Evolutionary conservation across 2,329 filamentous ascomycete species (phyloP).

Genomic region (Dactylellina cionopaga): DNA sequence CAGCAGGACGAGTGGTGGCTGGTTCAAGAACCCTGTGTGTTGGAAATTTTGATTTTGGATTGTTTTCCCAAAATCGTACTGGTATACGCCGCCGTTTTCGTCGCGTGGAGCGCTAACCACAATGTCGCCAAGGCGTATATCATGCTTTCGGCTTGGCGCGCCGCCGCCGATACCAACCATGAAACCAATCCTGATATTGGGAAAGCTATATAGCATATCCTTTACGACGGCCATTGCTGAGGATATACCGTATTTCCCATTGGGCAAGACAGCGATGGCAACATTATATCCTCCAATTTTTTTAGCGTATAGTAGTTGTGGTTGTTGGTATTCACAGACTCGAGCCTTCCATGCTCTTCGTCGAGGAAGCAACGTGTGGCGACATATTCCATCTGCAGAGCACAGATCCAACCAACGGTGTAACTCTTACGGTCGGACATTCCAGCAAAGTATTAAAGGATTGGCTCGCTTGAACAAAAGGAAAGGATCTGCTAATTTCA

Average conservation of each 20-base stretch:
- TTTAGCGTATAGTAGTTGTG: constrained; percentile 59
- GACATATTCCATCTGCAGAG: constrained; percentile 60
- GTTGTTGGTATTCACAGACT: constrained; percentile 52
- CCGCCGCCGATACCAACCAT: constrained; percentile 57
- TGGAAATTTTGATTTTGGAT: constrained; percentile 53
- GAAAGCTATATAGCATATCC: constrained; percentile 58
- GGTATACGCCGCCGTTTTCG: constrained; percentile 56
- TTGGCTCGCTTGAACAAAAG: no score
- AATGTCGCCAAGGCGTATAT: constrained; percentile 60
- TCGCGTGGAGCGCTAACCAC: constrained; percentile 57
- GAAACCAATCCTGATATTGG: constrained; percentile 56
- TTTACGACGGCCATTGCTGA: constrained; percentile 59
- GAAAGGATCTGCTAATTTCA: no score
- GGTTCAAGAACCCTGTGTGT: constrained; percentile 42
- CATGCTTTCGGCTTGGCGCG: constrained; percentile 55
- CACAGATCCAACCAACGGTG: constrained; percentile 64
- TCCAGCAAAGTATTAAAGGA: no score
- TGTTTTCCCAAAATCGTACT: constrained; percentile 59
- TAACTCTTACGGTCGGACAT: no score
- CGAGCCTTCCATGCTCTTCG: constrained; percentile 58
- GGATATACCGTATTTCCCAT: constrained; percentile 57
- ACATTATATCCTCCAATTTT: constrained; percentile 58
- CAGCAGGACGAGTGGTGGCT: not conserved
- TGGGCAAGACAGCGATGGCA: constrained; percentile 58
- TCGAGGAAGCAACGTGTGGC: constrained; percentile 62